Conservation (phyloP, 345 rosid species). For the Kernera saxatilis region DNA sequence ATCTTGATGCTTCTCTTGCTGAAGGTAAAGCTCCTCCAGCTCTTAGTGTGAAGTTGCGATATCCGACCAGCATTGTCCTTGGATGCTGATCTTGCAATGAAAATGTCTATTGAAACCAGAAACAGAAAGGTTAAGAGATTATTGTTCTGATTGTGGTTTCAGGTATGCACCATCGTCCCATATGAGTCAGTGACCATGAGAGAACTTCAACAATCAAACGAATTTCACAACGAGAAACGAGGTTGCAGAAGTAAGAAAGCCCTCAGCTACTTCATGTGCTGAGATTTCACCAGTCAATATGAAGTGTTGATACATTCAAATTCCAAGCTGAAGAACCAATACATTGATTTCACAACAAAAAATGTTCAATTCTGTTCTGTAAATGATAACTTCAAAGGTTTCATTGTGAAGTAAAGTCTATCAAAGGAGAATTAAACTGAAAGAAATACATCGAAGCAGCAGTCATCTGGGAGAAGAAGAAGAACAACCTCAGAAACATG, state of each 20-base stretch:
- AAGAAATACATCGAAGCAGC: neutral
- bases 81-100: no score
- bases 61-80: constrained; percentile 72
- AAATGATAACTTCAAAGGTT: neutral
- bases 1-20: constrained; percentile 57
- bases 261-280: no score
- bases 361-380: neutral
- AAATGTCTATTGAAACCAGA: no score
- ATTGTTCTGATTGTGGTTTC: constrained; percentile 6
- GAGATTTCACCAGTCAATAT: no score
- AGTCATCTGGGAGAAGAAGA: neutral
- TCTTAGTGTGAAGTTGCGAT: constrained; percentile 58
- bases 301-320: no score
- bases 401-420: neutral
- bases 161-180: constrained; percentile 93
- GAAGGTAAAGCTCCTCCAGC: constrained; percentile 76
- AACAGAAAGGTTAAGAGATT: constrained; percentile 58
- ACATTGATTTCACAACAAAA: neutral
- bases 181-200: constrained; percentile 79
- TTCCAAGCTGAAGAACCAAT: no score
- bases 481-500: neutral
- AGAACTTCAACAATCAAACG: constrained; percentile 78
- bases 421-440: neutral
- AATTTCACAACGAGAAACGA: no score
- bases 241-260: no score